phyloP scores from a whole-genome alignment of 805 yeast genomes.

The Candida koratica region DNA sequence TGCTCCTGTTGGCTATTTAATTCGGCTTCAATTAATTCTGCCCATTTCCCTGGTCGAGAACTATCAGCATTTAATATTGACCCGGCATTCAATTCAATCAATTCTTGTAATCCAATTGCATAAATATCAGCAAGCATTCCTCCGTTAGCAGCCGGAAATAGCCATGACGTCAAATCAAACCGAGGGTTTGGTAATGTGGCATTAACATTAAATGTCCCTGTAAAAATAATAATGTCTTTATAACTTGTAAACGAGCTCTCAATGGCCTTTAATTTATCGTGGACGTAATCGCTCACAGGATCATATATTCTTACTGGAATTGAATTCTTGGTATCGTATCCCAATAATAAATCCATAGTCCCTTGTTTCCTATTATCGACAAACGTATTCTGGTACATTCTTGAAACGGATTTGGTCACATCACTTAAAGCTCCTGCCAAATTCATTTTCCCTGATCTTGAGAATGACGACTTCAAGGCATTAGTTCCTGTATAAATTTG shows the following conservation, averaged over 20 bases:
- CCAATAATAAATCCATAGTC: constrained; percentile 83
- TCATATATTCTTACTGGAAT: constrained; percentile 72
- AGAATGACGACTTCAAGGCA: constrained; percentile 79
- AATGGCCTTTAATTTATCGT: constrained; percentile 50
- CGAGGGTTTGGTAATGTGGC: constrained; percentile 50
- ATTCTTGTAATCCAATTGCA: constrained; percentile 90
- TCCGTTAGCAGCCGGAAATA: constrained; percentile 62
- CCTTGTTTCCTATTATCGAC: constrained; percentile 87
- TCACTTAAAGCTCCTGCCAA: constrained; percentile 96
- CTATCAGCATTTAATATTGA: constrained; percentile 83
- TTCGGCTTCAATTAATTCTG: constrained; percentile 56
- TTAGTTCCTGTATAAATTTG: constrained; percentile 58
- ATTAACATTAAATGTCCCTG: constrained; percentile 86
- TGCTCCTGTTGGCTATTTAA: constrained; percentile 46
- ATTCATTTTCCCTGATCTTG: constrained; percentile 94
- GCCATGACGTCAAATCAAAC: constrained; percentile 69
- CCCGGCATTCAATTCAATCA: constrained; percentile 88
- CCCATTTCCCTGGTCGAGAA: constrained; percentile 79
- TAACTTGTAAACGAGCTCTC: constrained; percentile 56
- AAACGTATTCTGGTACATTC: constrained; percentile 94
- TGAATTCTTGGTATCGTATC: constrained; percentile 68
- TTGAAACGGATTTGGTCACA: constrained; percentile 90
- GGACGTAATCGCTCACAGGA: constrained; percentile 84
- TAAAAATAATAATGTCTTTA: constrained; percentile 59
- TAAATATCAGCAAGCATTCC: constrained; percentile 65